phyloP scores from a whole-genome alignment of 2,329 filamentous ascomycete genomes.

The Phaeosphaeria sp. region DNA sequence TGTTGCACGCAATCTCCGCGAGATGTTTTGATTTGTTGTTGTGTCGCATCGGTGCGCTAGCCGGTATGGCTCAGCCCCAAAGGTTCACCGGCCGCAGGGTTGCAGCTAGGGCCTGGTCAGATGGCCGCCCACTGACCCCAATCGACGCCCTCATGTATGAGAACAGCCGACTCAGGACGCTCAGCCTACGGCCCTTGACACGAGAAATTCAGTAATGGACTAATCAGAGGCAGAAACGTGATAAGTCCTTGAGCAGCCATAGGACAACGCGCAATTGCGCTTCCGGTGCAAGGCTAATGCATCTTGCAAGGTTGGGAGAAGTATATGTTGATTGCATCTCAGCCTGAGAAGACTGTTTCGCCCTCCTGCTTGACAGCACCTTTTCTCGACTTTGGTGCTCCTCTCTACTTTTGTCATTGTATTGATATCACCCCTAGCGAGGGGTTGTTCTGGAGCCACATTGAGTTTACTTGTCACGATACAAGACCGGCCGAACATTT shows the following conservation, averaged over 20 bases:
- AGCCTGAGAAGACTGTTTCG: constrained; percentile 11
- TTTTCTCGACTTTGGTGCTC: constrained; percentile 6
- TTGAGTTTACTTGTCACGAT: neutral
- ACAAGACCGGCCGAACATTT: neutral
- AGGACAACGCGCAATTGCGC: constrained; percentile 10
- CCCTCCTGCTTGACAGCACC: constrained; percentile 7
- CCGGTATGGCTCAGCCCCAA: constrained; percentile 9
- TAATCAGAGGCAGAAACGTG: constrained; percentile 26
- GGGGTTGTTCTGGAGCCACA: constrained; percentile 6
- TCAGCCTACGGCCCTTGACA: constrained; percentile 22
- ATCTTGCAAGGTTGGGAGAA: constrained; percentile 11
- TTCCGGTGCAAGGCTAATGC: neutral
- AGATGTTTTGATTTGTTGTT: constrained; percentile 19
- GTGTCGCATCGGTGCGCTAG: constrained; percentile 2
- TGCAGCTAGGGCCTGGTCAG: constrained; percentile 20
- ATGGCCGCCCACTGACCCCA: constrained; percentile 18
- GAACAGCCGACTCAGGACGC: constrained; percentile 13
- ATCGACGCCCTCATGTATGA: constrained; percentile 14
- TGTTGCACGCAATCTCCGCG: constrained; percentile 11
- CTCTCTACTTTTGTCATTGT: constrained; percentile 2
- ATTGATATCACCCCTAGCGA: constrained; percentile 11
- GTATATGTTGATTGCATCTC: constrained; percentile 24
- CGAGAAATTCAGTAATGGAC: constrained; percentile 16
- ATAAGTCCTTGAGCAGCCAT: constrained; percentile 19
- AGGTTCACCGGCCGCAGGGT: constrained; percentile 18